Evolutionary conservation across 2,329 filamentous ascomycete genomes (phyloP), one percentile per base, ranked within the genome.

Genomic region (Penicillium paneum): DNA sequence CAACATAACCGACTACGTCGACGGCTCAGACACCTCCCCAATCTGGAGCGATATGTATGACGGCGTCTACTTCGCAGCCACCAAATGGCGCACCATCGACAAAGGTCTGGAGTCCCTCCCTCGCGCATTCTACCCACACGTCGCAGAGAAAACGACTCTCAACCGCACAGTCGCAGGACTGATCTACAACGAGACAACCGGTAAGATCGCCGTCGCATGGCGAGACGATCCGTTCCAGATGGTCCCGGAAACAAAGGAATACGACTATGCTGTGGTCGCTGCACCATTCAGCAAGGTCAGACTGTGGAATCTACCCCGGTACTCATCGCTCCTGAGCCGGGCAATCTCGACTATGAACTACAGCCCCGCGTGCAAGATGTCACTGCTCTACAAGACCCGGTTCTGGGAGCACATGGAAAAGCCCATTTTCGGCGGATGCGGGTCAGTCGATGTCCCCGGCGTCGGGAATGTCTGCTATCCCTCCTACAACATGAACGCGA

Each of bases 231-330:
- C 54, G 58, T 71, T 80, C 15, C 67, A 72, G 13, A 69, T 74
- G 59, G 60, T 66, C 0, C 71, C 78, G 0, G 64, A 82, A 46
- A 79, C 73, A 41, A 75, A 79, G 26, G 77, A 79, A 2, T 87
- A 83, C 64, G 86, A 90, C 71, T 89, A 89, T 66, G 81, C 83
- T 28, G 75, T 89, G n/a, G 77, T 89, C 7, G 78, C 84, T 0
- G 80, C 81, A 0, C 86, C 86, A 0, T 88, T 89, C 70, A 80
- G 81, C 43, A 81, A 84, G 49, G 82, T 88, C 38, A 78, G 85
- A 32, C 77, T 82, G 24, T 87, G 85, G 83, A 74, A 81, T 5
- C 74, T 88, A 0, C 83, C 83, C 0, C 66, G 67, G 5, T 82
- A 81, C 63, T 78, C 79, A 29, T 76, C 75, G n/a, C 72, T 81